Evolutionary conservation across 306 rosid genomes (phyloP).

Genomic region (Geum urbanum): DNA sequence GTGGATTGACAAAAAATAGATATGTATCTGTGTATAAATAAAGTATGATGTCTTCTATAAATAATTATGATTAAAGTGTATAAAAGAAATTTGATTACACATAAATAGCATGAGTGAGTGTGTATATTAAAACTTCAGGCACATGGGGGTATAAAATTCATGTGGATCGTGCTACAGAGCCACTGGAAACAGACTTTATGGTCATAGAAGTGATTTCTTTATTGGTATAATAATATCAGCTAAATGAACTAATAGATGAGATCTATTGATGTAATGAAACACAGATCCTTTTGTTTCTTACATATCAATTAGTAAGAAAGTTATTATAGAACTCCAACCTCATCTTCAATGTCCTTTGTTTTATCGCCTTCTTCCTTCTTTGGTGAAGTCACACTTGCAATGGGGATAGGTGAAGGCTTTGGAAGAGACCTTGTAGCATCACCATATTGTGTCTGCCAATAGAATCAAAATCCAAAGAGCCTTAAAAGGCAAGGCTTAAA

Average conservation of each 20-base stretch:
- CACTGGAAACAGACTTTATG: neutral
- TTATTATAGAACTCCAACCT: slow-evolving; percentile 41
- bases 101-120: too few species aligned
- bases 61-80: too few species aligned
- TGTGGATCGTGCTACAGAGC: neutral
- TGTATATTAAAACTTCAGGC: neutral
- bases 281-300: neutral
- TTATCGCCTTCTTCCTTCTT: slow-evolving; percentile 50
- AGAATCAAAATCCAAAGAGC: neutral
- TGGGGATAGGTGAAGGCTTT: slow-evolving; percentile 56
- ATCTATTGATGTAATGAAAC: neutral
- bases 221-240: neutral
- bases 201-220: neutral
- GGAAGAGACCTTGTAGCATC: slow-evolving; percentile 63
- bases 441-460: slow-evolving; percentile 57
- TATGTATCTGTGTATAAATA: too few species aligned
- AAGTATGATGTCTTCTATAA: too few species aligned
- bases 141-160: too few species aligned
- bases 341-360: slow-evolving; percentile 40
- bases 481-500: neutral
- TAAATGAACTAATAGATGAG: neutral
- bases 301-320: neutral
- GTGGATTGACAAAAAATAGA: neutral
- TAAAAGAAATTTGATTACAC: too few species aligned
- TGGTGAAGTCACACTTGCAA: slow-evolving; percentile 29